Evolutionary conservation across 257 asterid species (phyloP).

Genomic region (Linderniella brevidens): DNA sequence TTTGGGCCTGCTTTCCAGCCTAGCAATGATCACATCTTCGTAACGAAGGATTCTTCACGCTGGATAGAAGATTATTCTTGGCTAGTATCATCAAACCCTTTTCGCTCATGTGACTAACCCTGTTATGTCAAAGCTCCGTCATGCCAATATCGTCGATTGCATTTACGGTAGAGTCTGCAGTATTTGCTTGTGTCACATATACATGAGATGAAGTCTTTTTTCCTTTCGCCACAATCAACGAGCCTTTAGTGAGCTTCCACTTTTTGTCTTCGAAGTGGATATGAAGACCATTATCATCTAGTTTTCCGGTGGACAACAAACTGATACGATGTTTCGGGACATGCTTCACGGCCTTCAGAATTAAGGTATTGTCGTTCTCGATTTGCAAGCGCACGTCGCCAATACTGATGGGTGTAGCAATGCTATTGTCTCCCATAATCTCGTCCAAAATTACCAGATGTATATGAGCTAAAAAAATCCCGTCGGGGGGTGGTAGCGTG

Average conservation of each 20-base stretch:
- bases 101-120: background rate
- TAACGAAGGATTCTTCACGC: no score
- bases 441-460: no score
- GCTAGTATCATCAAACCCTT: no score
- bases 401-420: no score
- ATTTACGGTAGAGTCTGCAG: background rate
- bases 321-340: background rate
- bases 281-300: background rate
- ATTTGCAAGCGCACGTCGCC: no score
- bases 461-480: no score
- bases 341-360: background rate
- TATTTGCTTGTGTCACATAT: background rate
- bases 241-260: background rate
- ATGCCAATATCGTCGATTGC: background rate
- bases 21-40: no score
- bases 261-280: background rate
- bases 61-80: no score
- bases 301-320: background rate
- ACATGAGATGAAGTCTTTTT: background rate
- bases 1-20: no score
- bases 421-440: no score
- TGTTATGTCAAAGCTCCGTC: background rate
- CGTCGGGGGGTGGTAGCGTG: no score
- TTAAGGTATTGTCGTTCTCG: background rate
- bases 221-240: background rate